These are phyloP conservation scores for Lathyrus aphaca DNA, from an alignment of 306 rosid genomes.

Conservation along the genomic window DNA sequence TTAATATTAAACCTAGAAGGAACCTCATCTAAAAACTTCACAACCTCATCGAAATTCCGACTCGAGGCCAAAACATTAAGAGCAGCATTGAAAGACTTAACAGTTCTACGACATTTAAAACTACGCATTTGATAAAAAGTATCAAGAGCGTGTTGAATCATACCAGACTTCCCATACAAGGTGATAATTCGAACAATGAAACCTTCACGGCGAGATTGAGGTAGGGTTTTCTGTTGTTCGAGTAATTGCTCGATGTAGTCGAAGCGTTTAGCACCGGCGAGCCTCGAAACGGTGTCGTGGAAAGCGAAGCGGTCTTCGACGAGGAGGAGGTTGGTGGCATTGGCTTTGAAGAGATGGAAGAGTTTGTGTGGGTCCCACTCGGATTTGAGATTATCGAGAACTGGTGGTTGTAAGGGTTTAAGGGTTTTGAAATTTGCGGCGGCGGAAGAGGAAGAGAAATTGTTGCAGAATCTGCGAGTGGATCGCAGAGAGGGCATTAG, in stretches of 20 bases:
- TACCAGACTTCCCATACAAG: slow-evolving; percentile 76
- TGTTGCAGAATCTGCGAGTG: slow-evolving; percentile 60
- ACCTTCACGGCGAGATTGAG: slow-evolving; percentile 77
- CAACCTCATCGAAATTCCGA: slow-evolving; percentile 42
- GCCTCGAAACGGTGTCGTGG: slow-evolving; percentile 66
- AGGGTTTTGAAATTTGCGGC: neutral
- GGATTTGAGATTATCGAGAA: slow-evolving; percentile 58
- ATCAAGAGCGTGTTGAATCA: slow-evolving; percentile 62
- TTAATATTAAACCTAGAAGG: slow-evolving; percentile 46
- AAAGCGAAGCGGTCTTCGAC: slow-evolving; percentile 68
- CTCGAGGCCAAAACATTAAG: slow-evolving; percentile 64
- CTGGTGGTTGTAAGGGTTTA: slow-evolving; percentile 53
- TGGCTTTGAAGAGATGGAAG: slow-evolving; percentile 63
- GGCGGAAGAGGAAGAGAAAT: slow-evolving; percentile 34
- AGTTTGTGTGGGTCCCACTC: slow-evolving; percentile 70
- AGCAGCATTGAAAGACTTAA: slow-evolving; percentile 71
- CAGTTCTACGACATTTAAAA: slow-evolving; percentile 58
- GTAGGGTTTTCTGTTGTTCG: slow-evolving; percentile 72
- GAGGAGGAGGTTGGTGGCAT: slow-evolving; percentile 65
- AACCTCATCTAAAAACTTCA: slow-evolving; percentile 39
- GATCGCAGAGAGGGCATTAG: slow-evolving; percentile 75
- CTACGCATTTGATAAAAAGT: slow-evolving; percentile 65
- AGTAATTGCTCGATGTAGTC: slow-evolving; percentile 69
- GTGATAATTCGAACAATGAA: slow-evolving; percentile 67
- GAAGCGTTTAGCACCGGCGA: slow-evolving; percentile 73